Conservation (phyloP, 345 rosid species). For the Raphanus sativus region DNA sequence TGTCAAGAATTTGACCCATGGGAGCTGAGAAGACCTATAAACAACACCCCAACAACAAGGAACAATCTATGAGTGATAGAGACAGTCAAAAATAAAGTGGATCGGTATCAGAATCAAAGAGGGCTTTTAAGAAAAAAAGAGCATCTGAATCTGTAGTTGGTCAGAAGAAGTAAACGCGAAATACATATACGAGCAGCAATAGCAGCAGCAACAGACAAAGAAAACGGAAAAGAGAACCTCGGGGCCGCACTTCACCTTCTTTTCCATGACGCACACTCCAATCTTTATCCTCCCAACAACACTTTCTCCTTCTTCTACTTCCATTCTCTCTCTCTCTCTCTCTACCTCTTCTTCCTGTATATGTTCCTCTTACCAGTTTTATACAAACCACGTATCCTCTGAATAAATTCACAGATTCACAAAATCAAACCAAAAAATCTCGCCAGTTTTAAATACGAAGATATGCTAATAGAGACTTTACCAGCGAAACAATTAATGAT, state of each 20-base stretch:
- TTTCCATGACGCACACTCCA: constrained; percentile 79
- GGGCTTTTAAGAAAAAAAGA: neutral
- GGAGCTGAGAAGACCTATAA: constrained; percentile 81
- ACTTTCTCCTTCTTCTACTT: constrained; percentile 32
- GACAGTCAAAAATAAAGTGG: neutral
- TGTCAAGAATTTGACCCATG: constrained; percentile 79
- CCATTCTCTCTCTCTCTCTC: constrained; percentile 24
- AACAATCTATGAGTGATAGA: neutral
- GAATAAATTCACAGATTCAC: constrained; percentile 18
- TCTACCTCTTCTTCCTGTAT: neutral
- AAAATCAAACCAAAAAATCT: constrained; percentile 20
- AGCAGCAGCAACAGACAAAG: neutral
- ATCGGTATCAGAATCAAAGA: neutral
- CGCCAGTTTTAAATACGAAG: neutral
- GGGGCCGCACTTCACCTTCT: constrained; percentile 69
- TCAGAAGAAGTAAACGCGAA: constrained; percentile 11
- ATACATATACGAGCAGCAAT: constrained; percentile 4
- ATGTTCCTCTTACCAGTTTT: neutral
- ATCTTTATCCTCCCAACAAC: constrained; percentile 48
- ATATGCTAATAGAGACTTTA: constrained; percentile 12
- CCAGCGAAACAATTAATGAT: constrained; percentile 8
- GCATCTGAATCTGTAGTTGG: constrained; percentile 18
- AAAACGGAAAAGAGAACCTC: constrained; percentile 43
- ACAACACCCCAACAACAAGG: neutral
- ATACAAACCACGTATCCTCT: constrained; percentile 2